Evolutionary conservation across 1,284 basidiomycete species (phyloP).

Genomic region (Tilletia indica): DNA sequence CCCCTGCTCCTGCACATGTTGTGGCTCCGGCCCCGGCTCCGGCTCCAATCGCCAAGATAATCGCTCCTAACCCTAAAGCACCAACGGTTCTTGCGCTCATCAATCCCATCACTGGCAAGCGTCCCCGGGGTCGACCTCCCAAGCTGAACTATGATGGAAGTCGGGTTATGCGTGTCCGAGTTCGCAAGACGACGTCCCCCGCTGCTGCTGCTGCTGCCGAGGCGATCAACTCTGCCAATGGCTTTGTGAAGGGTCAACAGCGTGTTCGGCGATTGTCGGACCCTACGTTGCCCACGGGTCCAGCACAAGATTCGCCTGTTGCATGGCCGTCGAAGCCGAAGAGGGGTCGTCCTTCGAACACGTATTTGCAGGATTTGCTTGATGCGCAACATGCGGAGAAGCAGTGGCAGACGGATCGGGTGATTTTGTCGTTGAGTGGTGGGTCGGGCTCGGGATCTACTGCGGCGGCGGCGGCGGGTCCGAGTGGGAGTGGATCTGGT

Average conservation of each 20-base stretch:
- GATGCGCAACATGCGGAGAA: conserved; percentile 10
- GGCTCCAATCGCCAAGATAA: too few relatives aligned
- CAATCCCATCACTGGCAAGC: conserved; percentile 4
- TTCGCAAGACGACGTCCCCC: conserved; percentile 6
- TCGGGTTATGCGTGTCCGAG: conserved; percentile 1
- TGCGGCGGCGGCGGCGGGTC: not conserved
- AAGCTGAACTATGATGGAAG: conserved; percentile 1
- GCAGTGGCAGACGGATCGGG: not conserved
- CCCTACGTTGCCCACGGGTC: conserved; percentile 5
- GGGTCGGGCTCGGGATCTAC: not conserved
- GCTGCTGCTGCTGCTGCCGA: conserved; percentile 5
- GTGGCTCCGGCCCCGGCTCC: too few relatives aligned
- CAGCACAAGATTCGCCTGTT: conserved; percentile 11
- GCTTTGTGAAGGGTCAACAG: conserved; percentile 15
- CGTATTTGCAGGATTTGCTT: not conserved
- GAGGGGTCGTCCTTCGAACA: conserved; percentile 12
- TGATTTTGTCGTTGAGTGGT: not conserved
- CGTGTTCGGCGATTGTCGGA: conserved; percentile 7
- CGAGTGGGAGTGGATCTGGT: not conserved
- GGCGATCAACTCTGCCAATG: conserved; percentile 14
- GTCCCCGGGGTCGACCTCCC: conserved; percentile 8
- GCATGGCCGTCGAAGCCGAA: conserved; percentile 11
- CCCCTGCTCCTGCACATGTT: too few relatives aligned
- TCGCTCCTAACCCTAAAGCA: not conserved
- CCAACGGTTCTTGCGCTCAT: not conserved